phyloP scores from a whole-genome alignment of 495 filamentous ascomycete genomes.

The Hypoxylon crocopeplum region DNA sequence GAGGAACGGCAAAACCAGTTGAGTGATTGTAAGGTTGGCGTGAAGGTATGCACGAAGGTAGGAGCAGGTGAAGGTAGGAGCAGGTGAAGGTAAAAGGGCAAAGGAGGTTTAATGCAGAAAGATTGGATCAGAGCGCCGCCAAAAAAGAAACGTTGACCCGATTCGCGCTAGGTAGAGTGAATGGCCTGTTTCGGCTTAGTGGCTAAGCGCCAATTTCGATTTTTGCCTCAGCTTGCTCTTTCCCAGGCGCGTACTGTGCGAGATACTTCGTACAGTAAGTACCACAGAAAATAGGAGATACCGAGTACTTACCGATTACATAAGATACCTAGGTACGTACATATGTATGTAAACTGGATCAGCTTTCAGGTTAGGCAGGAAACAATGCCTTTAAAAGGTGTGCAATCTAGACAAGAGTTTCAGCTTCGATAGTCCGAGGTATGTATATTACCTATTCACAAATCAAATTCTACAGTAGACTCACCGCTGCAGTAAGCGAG shows the following conservation, averaged over 20 bases:
- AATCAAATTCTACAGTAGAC: no score
- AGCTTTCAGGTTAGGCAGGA: not conserved
- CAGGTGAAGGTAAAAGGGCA: slow-evolving; percentile 39
- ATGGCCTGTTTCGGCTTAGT: slow-evolving; percentile 20
- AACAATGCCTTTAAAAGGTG: not conserved
- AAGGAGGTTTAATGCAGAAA: slow-evolving; percentile 41
- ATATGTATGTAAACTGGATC: not conserved
- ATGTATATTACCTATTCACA: no score
- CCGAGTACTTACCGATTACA: no score
- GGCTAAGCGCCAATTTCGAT: slow-evolving; percentile 29
- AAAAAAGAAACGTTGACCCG: slow-evolving; percentile 36
- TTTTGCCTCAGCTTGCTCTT: slow-evolving; percentile 28
- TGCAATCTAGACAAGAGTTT: no score
- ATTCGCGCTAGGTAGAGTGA: slow-evolving; percentile 28
- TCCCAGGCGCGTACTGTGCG: not conserved
- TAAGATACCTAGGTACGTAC: not conserved
- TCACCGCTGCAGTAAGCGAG: slow-evolving; percentile 14
- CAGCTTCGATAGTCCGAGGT: no score
- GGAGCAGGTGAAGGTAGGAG: slow-evolving; percentile 35
- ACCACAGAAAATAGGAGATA: no score
- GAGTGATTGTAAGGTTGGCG: slow-evolving; percentile 23
- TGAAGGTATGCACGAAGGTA: slow-evolving; percentile 31
- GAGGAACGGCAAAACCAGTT: slow-evolving; percentile 28
- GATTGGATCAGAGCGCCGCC: slow-evolving; percentile 32
- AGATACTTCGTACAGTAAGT: no score